Percentiles rank a stretch among this genome's conserved stretches.
Evolutionary conservation across 139 green algal species (phyloP).

Genomic region (Picochlorum sp.): DNA sequence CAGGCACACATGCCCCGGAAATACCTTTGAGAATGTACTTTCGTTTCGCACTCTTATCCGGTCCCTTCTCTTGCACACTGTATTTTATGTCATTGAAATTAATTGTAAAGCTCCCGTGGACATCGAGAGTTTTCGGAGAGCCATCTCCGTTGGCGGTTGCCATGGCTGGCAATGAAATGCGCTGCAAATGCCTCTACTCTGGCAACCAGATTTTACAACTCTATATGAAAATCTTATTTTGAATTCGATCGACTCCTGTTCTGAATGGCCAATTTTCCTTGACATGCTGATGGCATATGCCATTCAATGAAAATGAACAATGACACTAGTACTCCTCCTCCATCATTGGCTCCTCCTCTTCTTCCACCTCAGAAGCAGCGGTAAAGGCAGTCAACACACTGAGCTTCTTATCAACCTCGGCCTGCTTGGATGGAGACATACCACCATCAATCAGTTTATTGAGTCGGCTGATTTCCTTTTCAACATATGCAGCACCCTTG

Average conservation of each 20-base stretch:
- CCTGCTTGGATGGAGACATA: slow-evolving; percentile 38
- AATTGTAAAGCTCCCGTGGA: neutral
- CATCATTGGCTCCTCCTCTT: neutral
- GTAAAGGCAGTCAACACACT: slow-evolving; percentile 31
- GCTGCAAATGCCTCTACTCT: too few species aligned
- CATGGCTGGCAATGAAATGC: too few species aligned
- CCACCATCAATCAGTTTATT: slow-evolving; percentile 54
- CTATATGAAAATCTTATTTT: too few species aligned
- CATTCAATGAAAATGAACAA: too few species aligned
- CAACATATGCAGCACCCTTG: slow-evolving; percentile 67
- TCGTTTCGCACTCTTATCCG: neutral
- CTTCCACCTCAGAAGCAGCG: neutral
- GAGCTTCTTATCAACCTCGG: slow-evolving; percentile 33
- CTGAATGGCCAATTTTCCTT: too few species aligned
- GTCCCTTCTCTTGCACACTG: neutral
- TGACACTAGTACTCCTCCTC: too few species aligned
- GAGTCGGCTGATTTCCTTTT: slow-evolving; percentile 56
- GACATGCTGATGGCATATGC: too few species aligned
- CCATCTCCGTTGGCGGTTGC: too few species aligned
- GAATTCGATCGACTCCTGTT: too few species aligned
- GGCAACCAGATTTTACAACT: too few species aligned
- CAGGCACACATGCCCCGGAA: slow-evolving; percentile 18
- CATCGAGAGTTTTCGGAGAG: too few species aligned
- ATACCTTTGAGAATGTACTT: slow-evolving; percentile 37
- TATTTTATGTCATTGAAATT: neutral